phyloP scores from a whole-genome alignment of 2,329 filamentous ascomycete genomes.

The Colletotrichum cordylinicola region DNA sequence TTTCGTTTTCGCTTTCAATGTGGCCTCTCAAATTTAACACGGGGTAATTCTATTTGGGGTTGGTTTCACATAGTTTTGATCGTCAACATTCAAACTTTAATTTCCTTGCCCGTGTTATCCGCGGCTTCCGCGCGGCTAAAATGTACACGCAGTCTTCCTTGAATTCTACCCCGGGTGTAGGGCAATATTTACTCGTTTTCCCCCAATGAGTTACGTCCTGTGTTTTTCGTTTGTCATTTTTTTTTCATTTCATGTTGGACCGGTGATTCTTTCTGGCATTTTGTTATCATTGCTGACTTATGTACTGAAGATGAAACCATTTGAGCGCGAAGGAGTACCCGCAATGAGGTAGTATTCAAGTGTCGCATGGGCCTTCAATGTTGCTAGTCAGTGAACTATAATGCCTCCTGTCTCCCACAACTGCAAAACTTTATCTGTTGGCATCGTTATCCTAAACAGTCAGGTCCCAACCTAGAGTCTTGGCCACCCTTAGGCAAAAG shows the following conservation, averaged over 20 bases:
- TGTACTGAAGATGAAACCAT: background rate
- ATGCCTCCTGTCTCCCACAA: background rate
- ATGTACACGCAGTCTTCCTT: background rate
- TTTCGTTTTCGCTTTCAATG: background rate
- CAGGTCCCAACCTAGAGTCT: background rate
- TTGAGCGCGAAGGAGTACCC: background rate
- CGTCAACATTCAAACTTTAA: background rate
- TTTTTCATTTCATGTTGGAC: background rate
- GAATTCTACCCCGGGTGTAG: too few species aligned
- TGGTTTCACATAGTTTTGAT: background rate
- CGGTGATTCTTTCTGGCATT: too few species aligned
- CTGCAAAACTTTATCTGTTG: background rate
- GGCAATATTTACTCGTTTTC: background rate
- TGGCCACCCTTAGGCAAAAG: background rate
- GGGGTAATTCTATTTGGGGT: background rate
- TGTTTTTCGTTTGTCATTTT: background rate
- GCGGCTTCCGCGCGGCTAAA: background rate
- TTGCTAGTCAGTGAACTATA: background rate
- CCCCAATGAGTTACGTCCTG: background rate
- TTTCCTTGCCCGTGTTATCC: background rate
- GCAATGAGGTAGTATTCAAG: background rate
- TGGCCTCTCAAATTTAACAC: background rate
- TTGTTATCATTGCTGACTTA: background rate
- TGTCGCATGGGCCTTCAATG: background rate
- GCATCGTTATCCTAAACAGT: background rate